Conservation (phyloP, 345 rosid species). For the Acer negundo region DNA sequence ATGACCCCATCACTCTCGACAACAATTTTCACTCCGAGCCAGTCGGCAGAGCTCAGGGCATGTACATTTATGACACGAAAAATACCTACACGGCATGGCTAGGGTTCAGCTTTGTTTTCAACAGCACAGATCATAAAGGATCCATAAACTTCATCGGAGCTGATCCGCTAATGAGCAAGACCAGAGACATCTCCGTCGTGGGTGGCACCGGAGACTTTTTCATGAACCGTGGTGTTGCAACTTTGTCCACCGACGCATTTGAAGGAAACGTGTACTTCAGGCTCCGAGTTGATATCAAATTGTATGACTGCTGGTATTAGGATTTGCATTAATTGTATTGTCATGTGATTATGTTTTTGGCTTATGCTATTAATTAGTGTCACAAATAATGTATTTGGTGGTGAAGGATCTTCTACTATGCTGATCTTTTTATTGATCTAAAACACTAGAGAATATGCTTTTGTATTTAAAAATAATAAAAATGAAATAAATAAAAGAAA, state of each 20-base stretch:
- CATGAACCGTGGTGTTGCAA: conserved; percentile 51
- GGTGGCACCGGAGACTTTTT: conserved; percentile 60
- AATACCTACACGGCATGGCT: conserved; percentile 50
- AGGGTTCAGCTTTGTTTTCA: conserved; percentile 41
- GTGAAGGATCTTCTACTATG: too few species aligned
- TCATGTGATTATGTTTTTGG: too few species aligned
- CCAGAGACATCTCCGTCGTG: conserved; percentile 45
- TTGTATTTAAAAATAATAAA: too few species aligned
- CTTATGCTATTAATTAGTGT: too few species aligned
- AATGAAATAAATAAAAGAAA: too few species aligned
- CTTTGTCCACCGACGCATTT: conserved; percentile 39
- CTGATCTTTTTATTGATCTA: too few species aligned
- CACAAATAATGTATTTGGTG: too few species aligned
- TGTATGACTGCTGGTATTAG: too few species aligned
- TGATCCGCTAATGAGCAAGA: conserved; percentile 42
- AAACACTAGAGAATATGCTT: too few species aligned
- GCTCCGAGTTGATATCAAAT: too few species aligned
- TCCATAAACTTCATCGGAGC: conserved; percentile 47
- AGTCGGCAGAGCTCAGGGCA: conserved; percentile 51
- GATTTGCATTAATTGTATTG: too few species aligned
- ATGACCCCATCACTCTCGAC: conserved; percentile 56
- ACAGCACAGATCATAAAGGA: conserved; percentile 36
- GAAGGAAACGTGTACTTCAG: conserved; percentile 49
- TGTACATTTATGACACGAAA: conserved; percentile 45
- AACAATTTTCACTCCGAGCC: conserved; percentile 43